Conservation (phyloP, 768 basidiomycete genomes). For the Sistotremastrum suecicum region DNA sequence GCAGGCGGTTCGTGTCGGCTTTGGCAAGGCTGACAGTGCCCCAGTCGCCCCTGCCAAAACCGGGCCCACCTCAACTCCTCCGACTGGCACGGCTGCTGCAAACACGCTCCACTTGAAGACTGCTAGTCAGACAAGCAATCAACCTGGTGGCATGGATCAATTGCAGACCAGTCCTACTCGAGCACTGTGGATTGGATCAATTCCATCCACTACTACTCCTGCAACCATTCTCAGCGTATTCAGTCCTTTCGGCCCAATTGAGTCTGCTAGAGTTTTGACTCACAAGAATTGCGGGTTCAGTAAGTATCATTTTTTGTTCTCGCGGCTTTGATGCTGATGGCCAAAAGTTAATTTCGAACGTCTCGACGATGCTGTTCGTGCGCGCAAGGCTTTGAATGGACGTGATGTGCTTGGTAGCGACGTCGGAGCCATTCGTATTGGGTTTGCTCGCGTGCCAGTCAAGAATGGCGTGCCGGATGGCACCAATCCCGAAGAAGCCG, state of each 20-base stretch:
- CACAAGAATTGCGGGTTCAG: slow-evolving; percentile 96
- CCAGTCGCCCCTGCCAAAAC: slow-evolving; percentile 80
- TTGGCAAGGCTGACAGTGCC: slow-evolving; percentile 94
- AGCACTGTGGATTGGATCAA: slow-evolving; percentile 95
- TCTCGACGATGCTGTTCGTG: slow-evolving; percentile 90
- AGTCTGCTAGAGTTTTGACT: slow-evolving; percentile 88
- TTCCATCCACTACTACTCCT: slow-evolving; percentile 89
- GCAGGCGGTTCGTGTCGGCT: slow-evolving; percentile 93
- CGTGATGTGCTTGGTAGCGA: slow-evolving; percentile 93
- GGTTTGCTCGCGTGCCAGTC: slow-evolving; percentile 91
- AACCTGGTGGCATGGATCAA: slow-evolving; percentile 64
- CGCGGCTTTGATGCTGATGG: slow-evolving; percentile 2
- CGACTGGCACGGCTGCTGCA: slow-evolving; percentile 28
- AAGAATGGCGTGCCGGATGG: slow-evolving; percentile 64
- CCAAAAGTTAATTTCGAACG: slow-evolving; percentile 86
- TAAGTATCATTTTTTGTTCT: slow-evolving; percentile 22
- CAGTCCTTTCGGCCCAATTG: slow-evolving; percentile 94
- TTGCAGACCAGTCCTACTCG: slow-evolving; percentile 85
- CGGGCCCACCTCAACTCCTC: slow-evolving; percentile 51
- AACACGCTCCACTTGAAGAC: slow-evolving; percentile 28
- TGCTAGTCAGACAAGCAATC: slow-evolving; percentile 24
- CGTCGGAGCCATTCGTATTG: slow-evolving; percentile 92
- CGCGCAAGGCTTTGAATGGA: slow-evolving; percentile 89
- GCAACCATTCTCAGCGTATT: slow-evolving; percentile 92
- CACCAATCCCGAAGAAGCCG: slow-evolving; percentile 45